Conservation (phyloP, 208 protist species). For the Porcisia hertigi region DNA sequence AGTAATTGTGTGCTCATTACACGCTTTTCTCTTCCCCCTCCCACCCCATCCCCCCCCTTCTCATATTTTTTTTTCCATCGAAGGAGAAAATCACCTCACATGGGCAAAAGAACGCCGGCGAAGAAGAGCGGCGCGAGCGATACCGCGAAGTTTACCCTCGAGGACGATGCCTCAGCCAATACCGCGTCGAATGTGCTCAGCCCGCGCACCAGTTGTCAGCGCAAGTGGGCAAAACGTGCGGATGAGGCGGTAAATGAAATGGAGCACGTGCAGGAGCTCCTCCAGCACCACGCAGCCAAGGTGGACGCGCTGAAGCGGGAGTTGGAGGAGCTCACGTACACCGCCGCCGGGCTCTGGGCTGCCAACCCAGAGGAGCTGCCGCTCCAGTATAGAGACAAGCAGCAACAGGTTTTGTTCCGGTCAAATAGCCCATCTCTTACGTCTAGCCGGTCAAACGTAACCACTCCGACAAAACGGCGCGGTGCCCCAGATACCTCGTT, state of each 20-base stretch:
- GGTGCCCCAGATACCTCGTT: not conserved
- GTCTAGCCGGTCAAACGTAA: not conserved
- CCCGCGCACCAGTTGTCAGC: slow-evolving; percentile 15
- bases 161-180: not conserved
- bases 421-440: slow-evolving; percentile 1
- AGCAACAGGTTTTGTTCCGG: slow-evolving; percentile 9
- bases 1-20: no score
- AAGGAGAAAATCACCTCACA: not conserved
- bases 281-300: slow-evolving; percentile 21
- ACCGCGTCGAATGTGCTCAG: not conserved
- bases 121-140: slow-evolving; percentile 14
- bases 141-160: not conserved
- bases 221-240: slow-evolving; percentile 21
- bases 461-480: slow-evolving; percentile 8
- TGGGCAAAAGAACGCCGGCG: slow-evolving; percentile 11
- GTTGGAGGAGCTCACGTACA: slow-evolving; percentile 21
- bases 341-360: slow-evolving; percentile 19
- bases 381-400: slow-evolving; percentile 21
- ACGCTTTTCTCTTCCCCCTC: no score
- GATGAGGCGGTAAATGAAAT: slow-evolving; percentile 18
- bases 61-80: not conserved
- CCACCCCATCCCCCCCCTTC: not conserved
- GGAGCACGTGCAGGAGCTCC: slow-evolving; percentile 25
- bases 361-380: slow-evolving; percentile 21
- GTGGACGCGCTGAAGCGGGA: slow-evolving; percentile 13